phyloP scores from a whole-genome alignment of 768 basidiomycete species.

The Crassisporium funariophilum region DNA sequence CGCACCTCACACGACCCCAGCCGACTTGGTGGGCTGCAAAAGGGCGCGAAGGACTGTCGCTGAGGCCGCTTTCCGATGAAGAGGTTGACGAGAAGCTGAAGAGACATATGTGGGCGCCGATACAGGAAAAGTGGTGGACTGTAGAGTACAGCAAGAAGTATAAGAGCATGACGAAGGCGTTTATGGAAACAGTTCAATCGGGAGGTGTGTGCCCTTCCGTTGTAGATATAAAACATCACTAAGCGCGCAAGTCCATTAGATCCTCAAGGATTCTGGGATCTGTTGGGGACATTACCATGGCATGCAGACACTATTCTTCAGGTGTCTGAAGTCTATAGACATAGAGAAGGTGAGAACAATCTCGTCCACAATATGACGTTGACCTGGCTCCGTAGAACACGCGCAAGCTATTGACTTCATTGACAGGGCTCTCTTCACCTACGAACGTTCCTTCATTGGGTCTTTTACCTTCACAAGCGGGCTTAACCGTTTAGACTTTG shows the following conservation, averaged over 20 bases:
- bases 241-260: conserved; percentile 44
- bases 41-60: conserved; percentile 71
- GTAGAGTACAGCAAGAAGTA: conserved; percentile 87
- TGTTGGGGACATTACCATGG: conserved; percentile 82
- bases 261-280: conserved; percentile 74
- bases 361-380: conserved; percentile 1
- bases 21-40: conserved; percentile 73
- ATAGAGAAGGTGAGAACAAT: conserved; percentile 75
- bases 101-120: conserved; percentile 40
- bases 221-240: neutral
- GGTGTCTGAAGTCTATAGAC: conserved; percentile 79
- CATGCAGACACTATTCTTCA: conserved; percentile 93
- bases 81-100: conserved; percentile 51
- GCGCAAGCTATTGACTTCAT: conserved; percentile 83
- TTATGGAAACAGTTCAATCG: conserved; percentile 77
- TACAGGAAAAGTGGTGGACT: conserved; percentile 85
- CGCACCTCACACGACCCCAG: conserved; percentile 77
- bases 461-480: conserved; percentile 85
- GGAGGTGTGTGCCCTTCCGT: conserved; percentile 63
- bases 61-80: conserved; percentile 55
- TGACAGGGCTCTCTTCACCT: conserved; percentile 92
- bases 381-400: conserved; percentile 54
- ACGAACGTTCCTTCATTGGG: conserved; percentile 87
- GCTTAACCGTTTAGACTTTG: conserved; percentile 84
- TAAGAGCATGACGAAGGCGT: conserved; percentile 76